Percentiles rank a stretch among this genome's conserved stretches.
phyloP scores from a whole-genome alignment of 1,139 yeast species.

The Pichia sp. region DNA sequence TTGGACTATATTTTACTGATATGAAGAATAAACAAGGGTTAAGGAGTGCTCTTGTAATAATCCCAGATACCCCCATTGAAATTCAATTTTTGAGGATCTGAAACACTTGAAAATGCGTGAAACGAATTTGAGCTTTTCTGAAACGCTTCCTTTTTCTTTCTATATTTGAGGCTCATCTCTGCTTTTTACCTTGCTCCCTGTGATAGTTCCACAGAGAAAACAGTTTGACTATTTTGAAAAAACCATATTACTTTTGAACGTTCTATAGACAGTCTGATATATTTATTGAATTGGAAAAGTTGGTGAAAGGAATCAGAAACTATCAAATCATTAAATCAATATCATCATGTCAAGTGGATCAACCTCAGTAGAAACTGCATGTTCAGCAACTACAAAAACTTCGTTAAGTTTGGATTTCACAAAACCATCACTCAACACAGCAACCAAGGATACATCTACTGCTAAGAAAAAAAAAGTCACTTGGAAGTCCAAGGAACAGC shows the following conservation, averaged over 20 bases:
- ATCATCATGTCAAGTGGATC: neutral
- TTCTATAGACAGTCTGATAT: neutral
- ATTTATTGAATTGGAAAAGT: neutral
- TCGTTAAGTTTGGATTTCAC: neutral
- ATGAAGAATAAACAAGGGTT: too few species aligned
- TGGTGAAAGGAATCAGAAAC: neutral
- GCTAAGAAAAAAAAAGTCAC: constrained; percentile 5
- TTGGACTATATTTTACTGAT: too few species aligned
- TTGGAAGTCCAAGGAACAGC: constrained; percentile 6
- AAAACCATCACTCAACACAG: neutral
- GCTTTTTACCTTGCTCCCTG: neutral
- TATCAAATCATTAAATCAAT: neutral
- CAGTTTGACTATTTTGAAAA: too few species aligned
- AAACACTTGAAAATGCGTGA: neutral
- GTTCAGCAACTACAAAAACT: neutral
- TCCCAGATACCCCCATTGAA: neutral
- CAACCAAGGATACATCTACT: neutral
- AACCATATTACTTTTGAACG: neutral
- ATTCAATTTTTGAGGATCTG: neutral
- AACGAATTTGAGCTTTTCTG: neutral
- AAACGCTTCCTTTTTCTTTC: neutral
- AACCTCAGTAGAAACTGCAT: neutral
- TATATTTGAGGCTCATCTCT: neutral
- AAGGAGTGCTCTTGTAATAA: too few species aligned
- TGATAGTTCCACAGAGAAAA: neutral